Conservation (phyloP, 106 monocot genomes). For the Hemerocallis citrina region DNA sequence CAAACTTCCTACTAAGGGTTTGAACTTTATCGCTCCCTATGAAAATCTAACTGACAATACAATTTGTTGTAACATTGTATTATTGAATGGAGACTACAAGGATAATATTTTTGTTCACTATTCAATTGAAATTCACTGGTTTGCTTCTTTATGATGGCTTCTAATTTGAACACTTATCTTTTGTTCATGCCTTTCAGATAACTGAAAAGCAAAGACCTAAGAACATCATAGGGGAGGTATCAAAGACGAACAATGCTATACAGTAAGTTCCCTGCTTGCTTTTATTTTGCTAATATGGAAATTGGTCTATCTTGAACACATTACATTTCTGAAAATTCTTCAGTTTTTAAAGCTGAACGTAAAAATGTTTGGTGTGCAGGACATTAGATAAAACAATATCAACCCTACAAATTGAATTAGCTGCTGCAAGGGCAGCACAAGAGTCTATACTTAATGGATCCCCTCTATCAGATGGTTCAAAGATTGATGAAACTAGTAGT, state of each 20-base stretch:
- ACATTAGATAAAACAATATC: slow-evolving; percentile 90
- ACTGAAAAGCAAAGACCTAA: slow-evolving; percentile 15
- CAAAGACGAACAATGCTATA: slow-evolving; percentile 17
- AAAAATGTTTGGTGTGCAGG: slow-evolving; percentile 20
- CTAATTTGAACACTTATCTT: slow-evolving; percentile 1
- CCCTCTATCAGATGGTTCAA: slow-evolving; percentile 40
- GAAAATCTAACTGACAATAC: background rate
- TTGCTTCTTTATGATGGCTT: slow-evolving; percentile 1
- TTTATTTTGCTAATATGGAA: background rate
- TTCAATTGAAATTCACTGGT: background rate
- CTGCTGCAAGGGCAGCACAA: slow-evolving; percentile 62
- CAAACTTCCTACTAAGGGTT: background rate
- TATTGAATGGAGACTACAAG: background rate
- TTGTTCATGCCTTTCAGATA: slow-evolving; percentile 4
- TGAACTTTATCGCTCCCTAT: background rate
- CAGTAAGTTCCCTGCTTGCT: slow-evolving; percentile 13
- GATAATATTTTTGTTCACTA: background rate
- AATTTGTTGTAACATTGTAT: background rate
- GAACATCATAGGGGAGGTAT: slow-evolving; percentile 12
- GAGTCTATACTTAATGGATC: slow-evolving; percentile 58
- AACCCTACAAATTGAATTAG: slow-evolving; percentile 84
- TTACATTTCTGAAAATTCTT: no score
- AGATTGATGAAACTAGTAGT: slow-evolving; percentile 16
- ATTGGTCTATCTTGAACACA: no score
- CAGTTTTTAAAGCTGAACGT: no score